These are phyloP conservation scores for Phytophthora constricta DNA, from an alignment of 352 stramenopile species.

Conservation along the genomic window DNA sequence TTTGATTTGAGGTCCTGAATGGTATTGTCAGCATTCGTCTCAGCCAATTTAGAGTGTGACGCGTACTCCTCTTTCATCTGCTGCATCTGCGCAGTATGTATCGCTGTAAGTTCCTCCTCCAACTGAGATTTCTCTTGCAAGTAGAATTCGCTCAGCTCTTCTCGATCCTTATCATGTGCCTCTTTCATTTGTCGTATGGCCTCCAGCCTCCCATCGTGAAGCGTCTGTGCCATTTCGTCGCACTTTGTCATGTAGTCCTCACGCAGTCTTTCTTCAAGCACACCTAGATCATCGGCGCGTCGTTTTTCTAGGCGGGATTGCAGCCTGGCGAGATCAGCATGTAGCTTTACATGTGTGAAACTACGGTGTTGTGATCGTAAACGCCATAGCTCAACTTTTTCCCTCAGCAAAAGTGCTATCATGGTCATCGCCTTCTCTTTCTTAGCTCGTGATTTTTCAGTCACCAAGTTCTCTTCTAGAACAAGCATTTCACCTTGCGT, in stretches of 20 bases:
- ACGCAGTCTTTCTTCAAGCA: slow-evolving; percentile 51
- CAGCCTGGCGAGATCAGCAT: neutral
- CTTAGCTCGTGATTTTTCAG: slow-evolving; percentile 36
- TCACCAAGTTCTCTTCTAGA: slow-evolving; percentile 50
- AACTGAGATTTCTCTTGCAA: slow-evolving; percentile 66
- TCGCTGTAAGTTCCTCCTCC: slow-evolving; percentile 50
- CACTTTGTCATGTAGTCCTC: slow-evolving; percentile 65
- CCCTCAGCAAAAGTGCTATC: slow-evolving; percentile 34
- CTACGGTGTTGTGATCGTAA: slow-evolving; percentile 29
- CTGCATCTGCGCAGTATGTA: slow-evolving; percentile 36
- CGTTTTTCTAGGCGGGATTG: slow-evolving; percentile 11
- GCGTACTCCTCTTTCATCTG: slow-evolving; percentile 33
- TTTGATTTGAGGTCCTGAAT: slow-evolving; percentile 15
- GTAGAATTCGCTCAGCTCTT: slow-evolving; percentile 59
- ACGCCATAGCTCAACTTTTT: slow-evolving; percentile 24
- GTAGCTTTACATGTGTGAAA: slow-evolving; percentile 28
- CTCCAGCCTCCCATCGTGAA: slow-evolving; percentile 56
- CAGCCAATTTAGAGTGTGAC: slow-evolving; percentile 12
- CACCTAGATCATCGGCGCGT: slow-evolving; percentile 32
- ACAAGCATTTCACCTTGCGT: slow-evolving; percentile 66
- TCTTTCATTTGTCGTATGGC: slow-evolving; percentile 53
- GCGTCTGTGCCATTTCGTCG: slow-evolving; percentile 59
- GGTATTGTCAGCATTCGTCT: slow-evolving; percentile 7
- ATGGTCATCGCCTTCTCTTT: slow-evolving; percentile 38
- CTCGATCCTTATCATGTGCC: slow-evolving; percentile 52